These are phyloP conservation scores for Alternaria gaisen DNA, from an alignment of 2,329 filamentous ascomycete species.

Conservation along the genomic window DNA sequence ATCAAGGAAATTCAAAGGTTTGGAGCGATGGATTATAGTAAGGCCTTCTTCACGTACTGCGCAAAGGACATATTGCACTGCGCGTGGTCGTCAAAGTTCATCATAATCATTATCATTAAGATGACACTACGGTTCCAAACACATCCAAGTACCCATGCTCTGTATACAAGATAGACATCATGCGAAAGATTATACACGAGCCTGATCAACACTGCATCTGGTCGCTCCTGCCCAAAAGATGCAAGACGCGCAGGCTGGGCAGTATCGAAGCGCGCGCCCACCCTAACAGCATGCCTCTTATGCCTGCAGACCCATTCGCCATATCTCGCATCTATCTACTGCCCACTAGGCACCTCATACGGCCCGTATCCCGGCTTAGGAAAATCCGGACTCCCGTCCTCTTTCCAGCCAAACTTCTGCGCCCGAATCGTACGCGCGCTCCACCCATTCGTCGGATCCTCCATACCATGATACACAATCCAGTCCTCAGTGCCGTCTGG, in stretches of 20 bases:
- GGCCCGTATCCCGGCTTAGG: conserved; percentile 61
- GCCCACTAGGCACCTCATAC: conserved; percentile 48
- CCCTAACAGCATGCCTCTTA: not conserved
- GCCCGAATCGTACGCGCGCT: conserved; percentile 58
- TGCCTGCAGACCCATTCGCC: no score
- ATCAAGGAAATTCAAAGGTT: not conserved
- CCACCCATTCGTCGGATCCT: conserved; percentile 59
- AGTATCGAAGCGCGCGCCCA: no score
- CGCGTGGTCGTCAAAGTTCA: not conserved
- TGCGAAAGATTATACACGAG: no score
- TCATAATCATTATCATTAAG: not conserved
- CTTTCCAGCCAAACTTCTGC: conserved; percentile 60
- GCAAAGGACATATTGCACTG: not conserved
- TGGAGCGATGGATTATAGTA: not conserved
- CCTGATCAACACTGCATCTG: no score
- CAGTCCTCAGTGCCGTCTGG: conserved; percentile 59
- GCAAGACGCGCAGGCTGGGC: not conserved
- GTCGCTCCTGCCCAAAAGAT: not conserved
- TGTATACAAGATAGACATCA: not conserved
- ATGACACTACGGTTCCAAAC: not conserved
- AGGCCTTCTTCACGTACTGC: not conserved
- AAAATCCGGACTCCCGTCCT: conserved; percentile 58
- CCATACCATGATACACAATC: conserved; percentile 65
- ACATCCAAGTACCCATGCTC: no score
- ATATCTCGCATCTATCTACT: conserved; percentile 15